Conservation (phyloP, 2,329 filamentous ascomycete species). For the Trichoderma sp. region DNA sequence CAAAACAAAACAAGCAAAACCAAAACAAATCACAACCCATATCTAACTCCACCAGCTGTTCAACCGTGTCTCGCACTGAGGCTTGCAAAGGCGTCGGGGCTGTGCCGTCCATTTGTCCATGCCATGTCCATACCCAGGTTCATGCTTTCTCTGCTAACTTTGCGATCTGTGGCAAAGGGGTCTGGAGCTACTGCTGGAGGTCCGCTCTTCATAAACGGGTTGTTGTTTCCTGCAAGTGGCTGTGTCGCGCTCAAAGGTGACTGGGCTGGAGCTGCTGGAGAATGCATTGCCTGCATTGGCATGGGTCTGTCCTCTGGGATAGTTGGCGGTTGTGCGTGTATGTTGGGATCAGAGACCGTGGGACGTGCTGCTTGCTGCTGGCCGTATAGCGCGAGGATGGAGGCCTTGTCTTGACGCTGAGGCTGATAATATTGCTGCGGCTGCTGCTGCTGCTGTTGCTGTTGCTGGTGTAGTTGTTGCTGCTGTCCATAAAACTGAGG, state of each 20-base stretch:
- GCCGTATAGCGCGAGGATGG: slow-evolving; percentile 74
- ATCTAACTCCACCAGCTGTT: slow-evolving; percentile 22
- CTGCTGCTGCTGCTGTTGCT: slow-evolving; percentile 27
- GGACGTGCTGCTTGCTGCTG: slow-evolving; percentile 53
- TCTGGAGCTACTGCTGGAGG: slow-evolving; percentile 35
- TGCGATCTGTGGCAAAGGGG: slow-evolving; percentile 40
- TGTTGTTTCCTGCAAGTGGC: slow-evolving; percentile 47
- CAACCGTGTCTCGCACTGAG: slow-evolving; percentile 61
- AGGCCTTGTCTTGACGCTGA: slow-evolving; percentile 63
- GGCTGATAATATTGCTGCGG: slow-evolving; percentile 38
- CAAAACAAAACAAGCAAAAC: slow-evolving; percentile 4
- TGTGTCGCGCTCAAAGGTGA: slow-evolving; percentile 34
- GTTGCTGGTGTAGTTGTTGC: slow-evolving; percentile 32
- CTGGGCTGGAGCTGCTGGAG: slow-evolving; percentile 28
- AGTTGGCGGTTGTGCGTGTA: slow-evolving; percentile 30
- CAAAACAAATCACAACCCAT: background rate
- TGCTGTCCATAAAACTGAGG: slow-evolving; percentile 26
- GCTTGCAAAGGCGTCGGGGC: slow-evolving; percentile 76
- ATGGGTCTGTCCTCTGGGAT: slow-evolving; percentile 32
- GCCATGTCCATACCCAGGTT: slow-evolving; percentile 62
- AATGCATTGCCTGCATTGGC: slow-evolving; percentile 29
- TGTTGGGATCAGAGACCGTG: slow-evolving; percentile 30
- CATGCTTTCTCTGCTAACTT: slow-evolving; percentile 67
- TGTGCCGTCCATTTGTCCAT: slow-evolving; percentile 69
- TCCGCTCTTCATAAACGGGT: slow-evolving; percentile 53